Evolutionary conservation across 768 basidiomycete species (phyloP), one percentile per base, ranked within the genome.

Genomic region (Rhodotorula graminis): DNA sequence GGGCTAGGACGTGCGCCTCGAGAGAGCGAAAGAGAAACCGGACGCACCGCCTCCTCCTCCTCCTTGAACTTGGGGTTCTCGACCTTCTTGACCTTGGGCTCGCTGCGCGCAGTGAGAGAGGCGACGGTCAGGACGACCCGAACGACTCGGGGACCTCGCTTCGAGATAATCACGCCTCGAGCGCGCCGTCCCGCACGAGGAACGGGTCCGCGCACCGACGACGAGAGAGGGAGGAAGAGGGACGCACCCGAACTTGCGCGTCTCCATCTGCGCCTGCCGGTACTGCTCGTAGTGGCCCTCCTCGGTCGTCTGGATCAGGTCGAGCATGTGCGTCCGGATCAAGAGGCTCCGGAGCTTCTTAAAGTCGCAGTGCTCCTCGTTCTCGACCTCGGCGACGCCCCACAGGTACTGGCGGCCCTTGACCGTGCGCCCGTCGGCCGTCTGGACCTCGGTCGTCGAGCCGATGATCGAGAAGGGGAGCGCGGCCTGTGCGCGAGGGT

Each of bases 301-400:
- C 82, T 98, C 95, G 21, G 92, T 93, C 1, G 93, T 94, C 44
- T 90, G 89, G 82, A 97, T 96, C 67, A 98, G 86, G 82, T 99
- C 96, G 69, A 98, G 85, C 96, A 99, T 98, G 85, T 97, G 92
- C 23, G 94, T 96, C 77, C 96, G 88, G 82, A 98, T 95, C 59
- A 98, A 85, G 55, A 98, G 85, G 19, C 93, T 92, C 66, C 96
- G 90, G 63, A 99, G 85, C 83, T 96, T 97, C 83, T 90, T 91
- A 88, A 99, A 99, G 83, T 98, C 96, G 81, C 96, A 99, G 83
- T 99, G 96, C 81, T 90, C 89, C 84, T 99, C 96, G 81, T 99
- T 98, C 83, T 99, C 96, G 72, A 99, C 95, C 85, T 99, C 96
- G 16, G 96, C 96, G n/a, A 99, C 93, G 85, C 96, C 96, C 96